Base-by-base conservation (phyloP, 768 basidiomycete genomes). In the Amanita subjunquillea region DNA sequence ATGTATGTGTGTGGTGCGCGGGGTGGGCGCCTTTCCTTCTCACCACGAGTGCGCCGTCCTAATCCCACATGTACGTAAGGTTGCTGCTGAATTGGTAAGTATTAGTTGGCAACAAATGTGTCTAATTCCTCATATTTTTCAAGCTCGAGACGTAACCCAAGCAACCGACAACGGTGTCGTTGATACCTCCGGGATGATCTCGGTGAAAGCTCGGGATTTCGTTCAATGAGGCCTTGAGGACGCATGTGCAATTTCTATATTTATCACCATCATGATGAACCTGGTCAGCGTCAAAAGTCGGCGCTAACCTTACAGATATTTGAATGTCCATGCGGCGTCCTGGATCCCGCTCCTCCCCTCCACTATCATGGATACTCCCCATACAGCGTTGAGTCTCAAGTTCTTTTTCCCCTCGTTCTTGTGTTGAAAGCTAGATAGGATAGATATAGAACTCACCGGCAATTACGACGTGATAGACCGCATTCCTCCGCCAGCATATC, bases 401-500 rank as follows among this genome's bases (percentile, higher is more conserved):
- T 15, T 29, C 10, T 30, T 29, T 29, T n/a, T 3, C 27, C 9
- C 4, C 7, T 44, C 27, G 13, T 17, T 17, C n/a, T 10, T 6
- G 29, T 46, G 8, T 15, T 46, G 29, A 46, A 30, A n/a, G 6
- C 30, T 17, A 8, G 43, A 44, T 27, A 44, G 43, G 23, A n/a
- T 46, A 30, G 38, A 40, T 9, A 39, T 40, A 6, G 48, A 40
- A 3, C 36, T 50, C 9, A 37, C 34, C 25, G 48, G 23, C 38
- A 29, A 40, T 8, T 27, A 50, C 22, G 23, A 10, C 4, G 23
- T 40, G 27, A 13, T 40, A 12, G 37, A 29, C 23, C 43, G 43
- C 34, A 38, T 70, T 38, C 62, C 66, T 4, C 61, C 67, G 5
- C 72, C 73, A 4, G 68, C 72, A 13, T 71, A 75, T 57, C 65